Evolutionary conservation across 2,329 filamentous ascomycete species (phyloP).

Genomic region (Aspergillus sp.): DNA sequence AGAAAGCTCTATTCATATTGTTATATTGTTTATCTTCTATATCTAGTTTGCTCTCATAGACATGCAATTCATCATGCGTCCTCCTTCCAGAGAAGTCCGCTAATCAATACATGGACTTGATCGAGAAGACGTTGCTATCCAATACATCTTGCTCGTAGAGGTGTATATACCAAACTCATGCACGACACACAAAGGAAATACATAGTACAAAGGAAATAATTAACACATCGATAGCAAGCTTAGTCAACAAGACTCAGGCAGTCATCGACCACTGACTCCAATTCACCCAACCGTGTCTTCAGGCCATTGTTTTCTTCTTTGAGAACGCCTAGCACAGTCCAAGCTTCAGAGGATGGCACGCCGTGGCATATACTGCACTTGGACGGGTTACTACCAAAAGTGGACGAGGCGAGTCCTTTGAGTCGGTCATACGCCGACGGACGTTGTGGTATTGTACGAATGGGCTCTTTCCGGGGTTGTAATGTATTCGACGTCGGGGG

Average conservation of each 20-base stretch:
- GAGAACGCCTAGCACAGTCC: constrained; percentile 47
- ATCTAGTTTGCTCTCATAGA: neutral
- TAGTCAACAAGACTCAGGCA: constrained; percentile 48
- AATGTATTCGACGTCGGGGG: constrained; percentile 25
- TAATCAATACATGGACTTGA: neutral
- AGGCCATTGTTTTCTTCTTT: constrained; percentile 50
- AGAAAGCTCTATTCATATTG: no score
- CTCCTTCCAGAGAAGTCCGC: neutral
- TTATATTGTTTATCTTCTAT: neutral
- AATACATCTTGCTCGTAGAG: neutral
- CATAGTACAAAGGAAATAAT: neutral
- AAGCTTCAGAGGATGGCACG: constrained; percentile 41
- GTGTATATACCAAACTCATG: neutral
- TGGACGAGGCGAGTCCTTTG: constrained; percentile 33
- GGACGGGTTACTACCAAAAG: constrained; percentile 19
- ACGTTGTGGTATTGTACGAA: constrained; percentile 16
- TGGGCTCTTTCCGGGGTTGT: constrained; percentile 27
- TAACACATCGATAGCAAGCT: neutral
- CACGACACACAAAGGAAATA: neutral
- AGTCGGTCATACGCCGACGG: constrained; percentile 39
- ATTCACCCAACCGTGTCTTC: constrained; percentile 45
- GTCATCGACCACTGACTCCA: constrained; percentile 51
- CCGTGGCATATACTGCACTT: constrained; percentile 39
- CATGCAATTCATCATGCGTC: neutral
- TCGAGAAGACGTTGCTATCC: neutral